These are phyloP conservation scores for Cicer bijugum DNA, from an alignment of 306 rosid species.

Conservation along the genomic window DNA sequence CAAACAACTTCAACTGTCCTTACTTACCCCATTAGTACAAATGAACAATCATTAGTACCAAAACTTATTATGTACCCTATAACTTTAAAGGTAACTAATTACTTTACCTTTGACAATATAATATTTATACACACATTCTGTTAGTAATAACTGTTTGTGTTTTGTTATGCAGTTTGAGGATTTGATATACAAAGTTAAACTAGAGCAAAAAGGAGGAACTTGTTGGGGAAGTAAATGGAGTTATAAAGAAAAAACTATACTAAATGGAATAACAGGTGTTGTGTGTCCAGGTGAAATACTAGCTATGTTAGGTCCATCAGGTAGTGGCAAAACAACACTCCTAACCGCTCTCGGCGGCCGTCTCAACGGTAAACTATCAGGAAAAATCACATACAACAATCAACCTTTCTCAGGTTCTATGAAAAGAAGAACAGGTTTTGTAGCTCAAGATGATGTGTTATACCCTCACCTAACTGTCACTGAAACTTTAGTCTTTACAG, in stretches of 20 bases:
- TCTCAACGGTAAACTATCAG: slow-evolving; percentile 69
- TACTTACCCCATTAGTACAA: slow-evolving; percentile 53
- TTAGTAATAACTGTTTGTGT: slow-evolving; percentile 14
- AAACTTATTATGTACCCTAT: slow-evolving; percentile 73
- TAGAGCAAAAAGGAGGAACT: slow-evolving; percentile 55
- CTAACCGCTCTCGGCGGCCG: slow-evolving; percentile 96
- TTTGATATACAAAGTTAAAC: slow-evolving; percentile 79
- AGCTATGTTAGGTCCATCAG: slow-evolving; percentile 97
- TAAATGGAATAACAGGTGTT: slow-evolving; percentile 78
- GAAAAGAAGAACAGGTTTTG: slow-evolving; percentile 89
- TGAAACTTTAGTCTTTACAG: slow-evolving; percentile 91
- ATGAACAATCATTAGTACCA: slow-evolving; percentile 55
- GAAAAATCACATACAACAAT: slow-evolving; percentile 78
- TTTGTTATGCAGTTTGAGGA: slow-evolving; percentile 81
- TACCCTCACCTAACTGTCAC: slow-evolving; percentile 89
- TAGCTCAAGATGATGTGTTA: slow-evolving; percentile 88
- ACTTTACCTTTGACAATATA: slow-evolving; percentile 7
- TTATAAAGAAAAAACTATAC: slow-evolving; percentile 67
- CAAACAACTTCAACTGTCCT: slow-evolving; percentile 52
- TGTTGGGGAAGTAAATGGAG: slow-evolving; percentile 59
- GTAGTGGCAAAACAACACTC: slow-evolving; percentile 96
- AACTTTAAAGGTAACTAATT: slow-evolving; percentile 67
- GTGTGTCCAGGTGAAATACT: slow-evolving; percentile 94
- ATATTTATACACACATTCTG: neutral
- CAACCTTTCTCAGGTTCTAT: slow-evolving; percentile 79